These are phyloP conservation scores for Pichia inconspicua DNA, from an alignment of 1,139 yeast species.

Conservation along the genomic window DNA sequence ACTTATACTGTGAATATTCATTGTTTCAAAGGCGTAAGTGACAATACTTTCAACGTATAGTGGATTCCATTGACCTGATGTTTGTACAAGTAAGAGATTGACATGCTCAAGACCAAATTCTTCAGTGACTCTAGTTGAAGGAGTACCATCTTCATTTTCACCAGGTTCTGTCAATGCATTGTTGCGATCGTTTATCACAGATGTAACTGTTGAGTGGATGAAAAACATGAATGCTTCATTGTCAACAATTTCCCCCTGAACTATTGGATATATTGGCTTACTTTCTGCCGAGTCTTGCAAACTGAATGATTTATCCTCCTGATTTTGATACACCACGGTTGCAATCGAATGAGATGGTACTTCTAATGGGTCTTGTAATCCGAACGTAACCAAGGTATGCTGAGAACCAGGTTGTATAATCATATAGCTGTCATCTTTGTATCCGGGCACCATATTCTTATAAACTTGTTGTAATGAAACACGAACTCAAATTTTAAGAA, in stretches of 20 bases:
- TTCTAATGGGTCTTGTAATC: slow-evolving; percentile 68
- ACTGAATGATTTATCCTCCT: slow-evolving; percentile 25
- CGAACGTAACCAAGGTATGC: slow-evolving; percentile 69
- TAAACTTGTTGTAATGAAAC: too few species aligned
- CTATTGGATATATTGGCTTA: slow-evolving; percentile 53
- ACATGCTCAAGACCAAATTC: slow-evolving; percentile 33
- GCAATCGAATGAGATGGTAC: slow-evolving; percentile 76
- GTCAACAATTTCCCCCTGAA: slow-evolving; percentile 55
- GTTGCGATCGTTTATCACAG: slow-evolving; percentile 37
- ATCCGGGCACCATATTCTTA: slow-evolving; percentile 28
- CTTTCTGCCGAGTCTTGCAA: slow-evolving; percentile 20
- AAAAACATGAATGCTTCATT: slow-evolving; percentile 66
- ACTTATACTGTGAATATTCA: slow-evolving; percentile 69
- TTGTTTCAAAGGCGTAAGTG: slow-evolving; percentile 64
- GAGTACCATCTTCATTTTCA: slow-evolving; percentile 9
- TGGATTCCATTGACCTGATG: slow-evolving; percentile 66
- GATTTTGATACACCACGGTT: slow-evolving; percentile 58
- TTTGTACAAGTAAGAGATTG: slow-evolving; percentile 51
- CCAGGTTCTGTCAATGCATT: slow-evolving; percentile 38
- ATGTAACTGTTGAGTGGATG: slow-evolving; percentile 50
- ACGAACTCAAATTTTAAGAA: too few species aligned
- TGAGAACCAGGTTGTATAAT: slow-evolving; percentile 79
- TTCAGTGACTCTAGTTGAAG: background rate
- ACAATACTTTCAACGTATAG: slow-evolving; percentile 60
- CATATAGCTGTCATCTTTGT: slow-evolving; percentile 37